phyloP scores from a whole-genome alignment of 345 rosid species.

The Eutrema japonicum region DNA sequence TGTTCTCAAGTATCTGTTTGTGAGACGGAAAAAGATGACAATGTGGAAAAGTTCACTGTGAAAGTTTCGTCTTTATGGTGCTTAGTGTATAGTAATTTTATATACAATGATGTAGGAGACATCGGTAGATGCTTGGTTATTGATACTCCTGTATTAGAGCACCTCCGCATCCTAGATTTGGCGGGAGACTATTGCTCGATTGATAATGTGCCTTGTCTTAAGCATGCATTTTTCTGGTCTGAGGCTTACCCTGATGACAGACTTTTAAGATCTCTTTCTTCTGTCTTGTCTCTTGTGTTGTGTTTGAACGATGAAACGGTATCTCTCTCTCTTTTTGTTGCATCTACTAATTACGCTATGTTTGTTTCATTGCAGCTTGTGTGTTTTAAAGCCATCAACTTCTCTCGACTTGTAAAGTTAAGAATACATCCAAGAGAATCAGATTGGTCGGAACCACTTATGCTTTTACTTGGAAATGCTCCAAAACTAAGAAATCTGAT shows the following conservation, averaged over 20 bases:
- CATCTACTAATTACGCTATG: neutral
- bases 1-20: neutral
- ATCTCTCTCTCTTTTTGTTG: neutral
- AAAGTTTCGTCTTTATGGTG: conserved; percentile 2
- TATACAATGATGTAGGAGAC: neutral
- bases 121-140: conserved; percentile 11
- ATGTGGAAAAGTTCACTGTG: conserved; percentile 17
- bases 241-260: neutral
- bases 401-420: neutral
- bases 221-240: neutral
- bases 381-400: neutral
- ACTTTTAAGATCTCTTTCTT: neutral
- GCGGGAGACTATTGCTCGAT: neutral
- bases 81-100: neutral
- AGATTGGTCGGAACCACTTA: neutral
- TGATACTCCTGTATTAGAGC: conserved; percentile 4
- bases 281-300: neutral
- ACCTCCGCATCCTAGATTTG: neutral
- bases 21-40: neutral
- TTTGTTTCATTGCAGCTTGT: neutral
- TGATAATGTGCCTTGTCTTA: neutral
- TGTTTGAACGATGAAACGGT: neutral
- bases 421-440: neutral
- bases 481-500: neutral
- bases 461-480: neutral